Percentiles rank a stretch among this genome's conserved stretches.
These are phyloP conservation scores for Eutypella sp. DNA, from an alignment of 2,329 filamentous ascomycete genomes.

Conservation along the genomic window DNA sequence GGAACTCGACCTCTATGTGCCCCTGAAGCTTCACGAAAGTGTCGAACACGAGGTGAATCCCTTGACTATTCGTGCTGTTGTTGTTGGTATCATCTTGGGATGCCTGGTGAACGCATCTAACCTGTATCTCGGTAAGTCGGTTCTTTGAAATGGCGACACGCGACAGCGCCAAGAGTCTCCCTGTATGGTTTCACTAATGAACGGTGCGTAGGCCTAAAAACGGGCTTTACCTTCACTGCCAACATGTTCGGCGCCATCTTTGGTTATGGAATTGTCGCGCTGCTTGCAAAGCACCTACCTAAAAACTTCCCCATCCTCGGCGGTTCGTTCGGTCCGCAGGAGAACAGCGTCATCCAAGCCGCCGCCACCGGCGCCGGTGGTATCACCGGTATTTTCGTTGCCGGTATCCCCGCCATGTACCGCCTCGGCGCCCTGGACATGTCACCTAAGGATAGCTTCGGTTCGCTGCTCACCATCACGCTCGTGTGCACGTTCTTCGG, in stretches of 20 bases:
- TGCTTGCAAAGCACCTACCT: conserved; percentile 35
- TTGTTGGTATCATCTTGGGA: conserved; percentile 48
- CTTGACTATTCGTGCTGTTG: conserved; percentile 46
- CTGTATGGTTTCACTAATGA: conserved; percentile 5
- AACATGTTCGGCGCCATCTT: conserved; percentile 47
- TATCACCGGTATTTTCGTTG: conserved; percentile 49
- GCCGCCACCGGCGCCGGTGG: conserved; percentile 51
- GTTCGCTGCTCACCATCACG: conserved; percentile 54
- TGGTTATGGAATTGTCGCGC: conserved; percentile 51
- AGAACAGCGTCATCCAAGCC: conserved; percentile 53
- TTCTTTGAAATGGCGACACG: too few relatives aligned
- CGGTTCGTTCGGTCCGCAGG: conserved; percentile 50
- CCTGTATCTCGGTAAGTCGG: conserved; percentile 50
- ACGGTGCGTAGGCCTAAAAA: conserved; percentile 35
- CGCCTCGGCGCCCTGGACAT: conserved; percentile 42
- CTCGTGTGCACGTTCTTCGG: conserved; percentile 61
- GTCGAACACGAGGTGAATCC: conserved; percentile 34
- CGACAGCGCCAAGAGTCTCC: conserved; percentile 10
- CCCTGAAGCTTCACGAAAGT: conserved; percentile 30
- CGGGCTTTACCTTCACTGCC: conserved; percentile 40
- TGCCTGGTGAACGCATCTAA: conserved; percentile 53
- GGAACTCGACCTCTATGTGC: conserved; percentile 35
- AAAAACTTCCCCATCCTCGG: conserved; percentile 47
- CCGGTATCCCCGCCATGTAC: conserved; percentile 52
- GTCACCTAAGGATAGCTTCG: conserved; percentile 48